Conservation (phyloP, 768 basidiomycete genomes). For the Ephemerocybe angulata region DNA sequence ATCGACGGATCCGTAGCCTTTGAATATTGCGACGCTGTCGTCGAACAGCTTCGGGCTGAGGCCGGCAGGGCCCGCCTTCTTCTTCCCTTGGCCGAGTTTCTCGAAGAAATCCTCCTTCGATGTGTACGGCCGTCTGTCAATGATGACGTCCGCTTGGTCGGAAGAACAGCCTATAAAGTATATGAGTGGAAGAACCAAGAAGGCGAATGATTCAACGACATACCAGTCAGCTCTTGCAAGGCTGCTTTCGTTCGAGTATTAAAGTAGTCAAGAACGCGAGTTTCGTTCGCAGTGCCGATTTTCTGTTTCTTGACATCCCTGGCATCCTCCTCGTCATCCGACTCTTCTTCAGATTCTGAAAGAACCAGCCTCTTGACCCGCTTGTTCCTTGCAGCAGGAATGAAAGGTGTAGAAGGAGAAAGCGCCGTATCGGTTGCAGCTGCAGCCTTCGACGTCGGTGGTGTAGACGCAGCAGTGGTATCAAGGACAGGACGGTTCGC, state of each 20-base stretch:
- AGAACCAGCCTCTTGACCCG: constrained; percentile 58
- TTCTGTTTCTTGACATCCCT: constrained; percentile 27
- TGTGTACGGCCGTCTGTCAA: constrained; percentile 75
- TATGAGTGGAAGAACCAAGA: constrained; percentile 4
- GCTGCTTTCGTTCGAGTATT: constrained; percentile 60
- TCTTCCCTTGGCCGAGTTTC: constrained; percentile 83
- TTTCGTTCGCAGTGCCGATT: constrained; percentile 38
- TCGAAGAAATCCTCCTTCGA: constrained; percentile 68
- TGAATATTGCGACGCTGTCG: constrained; percentile 80
- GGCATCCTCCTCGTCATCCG: constrained; percentile 47
- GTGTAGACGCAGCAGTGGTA: constrained; percentile 25
- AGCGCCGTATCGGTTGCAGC: constrained; percentile 1
- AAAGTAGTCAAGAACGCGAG: constrained; percentile 62
- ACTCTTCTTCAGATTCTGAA: constrained; percentile 62
- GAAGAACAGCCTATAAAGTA: constrained; percentile 59
- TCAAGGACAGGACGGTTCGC: constrained; percentile 58
- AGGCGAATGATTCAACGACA: constrained; percentile 15
- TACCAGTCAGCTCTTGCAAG: constrained; percentile 74
- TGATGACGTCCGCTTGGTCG: constrained; percentile 78
- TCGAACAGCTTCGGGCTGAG: constrained; percentile 90
- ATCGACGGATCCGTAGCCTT: constrained; percentile 86
- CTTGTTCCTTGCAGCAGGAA: constrained; percentile 48
- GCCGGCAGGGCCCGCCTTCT: constrained; percentile 76
- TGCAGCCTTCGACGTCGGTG: constrained; percentile 7
- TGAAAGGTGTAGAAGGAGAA: constrained; percentile 37